Percentiles rank a stretch among this genome's conserved stretches.
Evolutionary conservation across 371 early-diverging fungal genomes (phyloP).

Genomic region (Syncephalastrum monosporum): DNA sequence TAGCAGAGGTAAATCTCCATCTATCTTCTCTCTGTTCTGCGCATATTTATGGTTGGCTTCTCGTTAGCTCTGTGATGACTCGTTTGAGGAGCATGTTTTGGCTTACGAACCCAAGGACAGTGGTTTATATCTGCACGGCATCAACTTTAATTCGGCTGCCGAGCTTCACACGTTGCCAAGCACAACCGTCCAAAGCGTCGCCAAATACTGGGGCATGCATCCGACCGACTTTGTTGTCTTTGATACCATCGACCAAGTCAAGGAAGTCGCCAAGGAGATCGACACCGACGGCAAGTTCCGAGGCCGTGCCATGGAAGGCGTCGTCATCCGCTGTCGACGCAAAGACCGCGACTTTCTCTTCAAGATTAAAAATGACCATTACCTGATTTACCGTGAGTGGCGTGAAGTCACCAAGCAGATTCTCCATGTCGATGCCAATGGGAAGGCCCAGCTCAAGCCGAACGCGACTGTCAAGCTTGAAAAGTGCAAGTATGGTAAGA

Average conservation of each 20-base stretch:
- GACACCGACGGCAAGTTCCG: conserved; percentile 61
- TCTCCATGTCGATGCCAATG: conserved; percentile 26
- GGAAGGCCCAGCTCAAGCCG: conserved; percentile 1
- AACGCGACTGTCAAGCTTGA: conserved; percentile 11
- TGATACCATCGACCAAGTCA: conserved; percentile 53
- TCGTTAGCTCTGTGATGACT: conserved; percentile 85
- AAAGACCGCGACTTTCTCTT: conserved; percentile 63
- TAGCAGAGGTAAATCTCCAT: conserved; percentile 67
- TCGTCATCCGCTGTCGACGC: conserved; percentile 82
- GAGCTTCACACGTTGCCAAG: conserved; percentile 71
- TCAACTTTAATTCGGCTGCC: conserved; percentile 76
- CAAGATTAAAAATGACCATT: conserved; percentile 93
- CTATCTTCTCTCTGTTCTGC: neutral
- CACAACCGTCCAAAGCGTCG: conserved; percentile 58
- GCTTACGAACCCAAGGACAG: conserved; percentile 75
- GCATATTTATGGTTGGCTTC: neutral
- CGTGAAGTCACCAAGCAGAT: conserved; percentile 82
- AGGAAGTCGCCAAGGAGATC: conserved; percentile 64
- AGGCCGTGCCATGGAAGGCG: conserved; percentile 80
- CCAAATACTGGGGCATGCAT: conserved; percentile 76
- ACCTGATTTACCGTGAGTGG: conserved; percentile 93
- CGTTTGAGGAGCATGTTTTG: conserved; percentile 92
- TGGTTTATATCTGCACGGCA: conserved; percentile 91
- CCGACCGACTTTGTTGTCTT: conserved; percentile 44
- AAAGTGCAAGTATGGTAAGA: conserved; percentile 49